phyloP scores from a whole-genome alignment of 148 eudicot genomes.

The Chenopodium suecicum region DNA sequence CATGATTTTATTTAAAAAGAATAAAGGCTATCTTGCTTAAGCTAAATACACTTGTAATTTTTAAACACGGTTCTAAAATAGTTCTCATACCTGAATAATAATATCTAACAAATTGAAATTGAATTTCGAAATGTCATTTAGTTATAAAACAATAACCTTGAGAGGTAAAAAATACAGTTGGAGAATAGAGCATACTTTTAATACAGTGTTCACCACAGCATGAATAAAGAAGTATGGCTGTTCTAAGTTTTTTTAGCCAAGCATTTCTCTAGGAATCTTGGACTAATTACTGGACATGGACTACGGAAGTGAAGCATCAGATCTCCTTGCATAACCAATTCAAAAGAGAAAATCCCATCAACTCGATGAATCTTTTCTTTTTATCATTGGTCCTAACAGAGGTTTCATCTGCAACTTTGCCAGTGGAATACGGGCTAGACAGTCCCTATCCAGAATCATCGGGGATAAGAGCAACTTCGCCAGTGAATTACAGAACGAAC shows the following conservation, averaged over 20 bases:
- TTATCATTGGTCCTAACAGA: not conserved
- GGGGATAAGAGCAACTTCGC: not conserved
- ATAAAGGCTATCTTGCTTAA: too few relatives aligned
- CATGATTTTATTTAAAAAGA: too few relatives aligned
- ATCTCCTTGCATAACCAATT: not conserved
- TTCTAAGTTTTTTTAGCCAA: constrained; percentile 18
- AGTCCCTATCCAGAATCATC: not conserved
- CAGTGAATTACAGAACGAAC: not conserved
- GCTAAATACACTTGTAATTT: too few relatives aligned
- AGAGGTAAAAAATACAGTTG: too few relatives aligned
- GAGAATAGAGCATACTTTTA: too few relatives aligned
- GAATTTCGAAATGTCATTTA: too few relatives aligned
- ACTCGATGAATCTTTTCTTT: not conserved
- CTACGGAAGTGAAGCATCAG: constrained; percentile 15
- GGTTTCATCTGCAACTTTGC: not conserved
- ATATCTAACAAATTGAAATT: too few relatives aligned
- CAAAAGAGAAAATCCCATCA: not conserved
- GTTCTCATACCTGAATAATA: too few relatives aligned
- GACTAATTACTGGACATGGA: constrained; percentile 6
- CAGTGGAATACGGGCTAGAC: not conserved
- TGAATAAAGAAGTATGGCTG: constrained; percentile 1
- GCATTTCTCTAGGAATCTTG: constrained; percentile 24
- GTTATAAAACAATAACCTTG: too few relatives aligned
- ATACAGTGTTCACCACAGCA: not conserved
- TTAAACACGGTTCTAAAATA: too few relatives aligned